Evolutionary conservation across 208 protist species (phyloP), one percentile per base, ranked within the genome.

Genomic region (Strigomonas culicis): DNA sequence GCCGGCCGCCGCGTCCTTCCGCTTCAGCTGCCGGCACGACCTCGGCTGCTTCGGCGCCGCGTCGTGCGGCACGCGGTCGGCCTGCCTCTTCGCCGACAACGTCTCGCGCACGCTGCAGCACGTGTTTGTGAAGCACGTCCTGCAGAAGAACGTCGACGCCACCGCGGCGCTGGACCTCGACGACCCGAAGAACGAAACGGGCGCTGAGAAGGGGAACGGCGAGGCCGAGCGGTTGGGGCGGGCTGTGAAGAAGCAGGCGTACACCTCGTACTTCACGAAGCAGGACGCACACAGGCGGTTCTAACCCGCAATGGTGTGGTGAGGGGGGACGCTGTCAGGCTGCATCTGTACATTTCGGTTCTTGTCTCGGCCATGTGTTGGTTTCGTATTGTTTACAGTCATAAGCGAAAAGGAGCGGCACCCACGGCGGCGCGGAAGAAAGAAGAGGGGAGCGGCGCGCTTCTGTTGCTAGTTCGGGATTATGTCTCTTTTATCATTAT

Each of bases 21-120:
- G 75, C 32, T 94, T 87, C 74, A 74, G 59, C 68, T 76, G 68
- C 43, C 77, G 88, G 56, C 50, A 79, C 31, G 88, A 94, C 64
- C 52, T 92, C 4, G 88, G 84, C 31, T 88, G 77, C 72, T 94
- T 94, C 57, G 82, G 80, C n/a, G 63, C 90, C 17, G 70, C 72
- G 27, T 81, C 74, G 43, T 92, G 84, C 62, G 88, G 88, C 51
- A 78, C 74, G 19, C 84, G 88, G 22, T 34, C 71, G 24, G 84
- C 68, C 1, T 80, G 84, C 11, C 39, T 90, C 1, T 83, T 94
- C 30, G 75, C 72, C 44, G 80, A 82, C 70, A 78, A 72, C 7
- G 50, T 89, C 2, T 86, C 82, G 4, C 76, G 77, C 34, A 78
- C 86, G 59, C 82, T 94, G 51, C 80, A 89, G 64, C 80, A 90